phyloP scores from a whole-genome alignment of 148 eudicot genomes.

The Drosera capensis region DNA sequence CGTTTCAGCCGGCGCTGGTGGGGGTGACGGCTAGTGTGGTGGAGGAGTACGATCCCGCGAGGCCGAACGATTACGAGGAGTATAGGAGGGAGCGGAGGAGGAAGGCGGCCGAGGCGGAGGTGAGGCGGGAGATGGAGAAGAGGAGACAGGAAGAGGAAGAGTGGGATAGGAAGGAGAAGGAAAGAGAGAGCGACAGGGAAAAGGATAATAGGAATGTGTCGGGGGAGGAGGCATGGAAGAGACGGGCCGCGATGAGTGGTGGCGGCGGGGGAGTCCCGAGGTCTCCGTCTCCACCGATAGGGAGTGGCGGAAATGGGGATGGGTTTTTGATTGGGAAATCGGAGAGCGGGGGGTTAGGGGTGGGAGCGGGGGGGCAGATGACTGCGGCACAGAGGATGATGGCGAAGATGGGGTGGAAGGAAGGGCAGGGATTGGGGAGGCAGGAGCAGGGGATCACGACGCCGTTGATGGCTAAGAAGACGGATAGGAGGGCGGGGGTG shows the following conservation, averaged over 20 bases:
- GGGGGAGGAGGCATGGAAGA: conserved; percentile 85
- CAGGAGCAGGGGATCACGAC: conserved; percentile 94
- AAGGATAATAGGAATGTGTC: conserved; percentile 30
- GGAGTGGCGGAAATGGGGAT: conserved; percentile 17
- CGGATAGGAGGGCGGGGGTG: conserved; percentile 79
- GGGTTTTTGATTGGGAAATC: conserved; percentile 79
- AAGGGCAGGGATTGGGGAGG: conserved; percentile 85
- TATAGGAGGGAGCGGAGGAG: conserved; percentile 54
- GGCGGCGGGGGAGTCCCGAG: conserved; percentile 12
- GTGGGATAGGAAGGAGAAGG: conserved; percentile 16
- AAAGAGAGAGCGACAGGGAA: conserved; percentile 12
- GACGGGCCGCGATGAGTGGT: conserved; percentile 60
- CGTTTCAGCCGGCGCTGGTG: conserved; percentile 44
- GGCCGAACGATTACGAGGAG: conserved; percentile 88
- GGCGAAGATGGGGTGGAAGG: conserved; percentile 99
- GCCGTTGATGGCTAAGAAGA: conserved; percentile 80
- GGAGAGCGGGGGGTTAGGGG: conserved; percentile 74
- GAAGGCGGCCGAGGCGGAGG: conserved; percentile 42
- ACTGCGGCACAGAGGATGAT: conserved; percentile 96
- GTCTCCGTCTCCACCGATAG: conserved; percentile 40
- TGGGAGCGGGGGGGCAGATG: conserved; percentile 94
- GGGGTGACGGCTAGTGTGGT: conserved; percentile 49
- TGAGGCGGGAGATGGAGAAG: conserved; percentile 29
- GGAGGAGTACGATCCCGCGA: conserved; percentile 79
- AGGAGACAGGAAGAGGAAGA: conserved; percentile 31